These are phyloP conservation scores for Tuber aestivum DNA, from an alignment of 495 filamentous ascomycete species.

Conservation along the genomic window DNA sequence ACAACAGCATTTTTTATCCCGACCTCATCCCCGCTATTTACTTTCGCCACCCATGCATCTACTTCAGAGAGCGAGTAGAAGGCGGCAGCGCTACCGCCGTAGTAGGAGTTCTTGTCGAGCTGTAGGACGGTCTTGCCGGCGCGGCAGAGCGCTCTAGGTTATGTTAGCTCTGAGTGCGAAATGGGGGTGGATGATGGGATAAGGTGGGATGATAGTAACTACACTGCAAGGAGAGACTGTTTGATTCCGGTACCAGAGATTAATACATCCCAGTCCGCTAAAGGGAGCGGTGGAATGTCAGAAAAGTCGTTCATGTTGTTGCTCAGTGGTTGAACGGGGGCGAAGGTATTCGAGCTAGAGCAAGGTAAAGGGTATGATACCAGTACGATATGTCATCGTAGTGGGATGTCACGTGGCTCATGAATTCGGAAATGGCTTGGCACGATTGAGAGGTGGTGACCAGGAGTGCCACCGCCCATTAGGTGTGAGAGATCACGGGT, in stretches of 20 bases:
- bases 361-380: too few relatives aligned
- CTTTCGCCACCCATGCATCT: constrained; percentile 60
- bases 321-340: background rate
- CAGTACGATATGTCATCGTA: background rate
- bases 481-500: too few relatives aligned
- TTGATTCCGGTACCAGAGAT: constrained; percentile 83
- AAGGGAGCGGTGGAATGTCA: constrained; percentile 37
- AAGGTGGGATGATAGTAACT: constrained; percentile 45
- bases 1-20: constrained; percentile 14
- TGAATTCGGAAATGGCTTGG: background rate
- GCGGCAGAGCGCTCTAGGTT: constrained; percentile 77
- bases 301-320: constrained; percentile 36
- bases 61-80: constrained; percentile 74
- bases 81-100: constrained; percentile 79
- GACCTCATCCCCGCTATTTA: constrained; percentile 47
- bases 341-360: background rate
- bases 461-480: too few relatives aligned
- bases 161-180: constrained; percentile 42
- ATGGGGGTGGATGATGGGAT: constrained; percentile 19
- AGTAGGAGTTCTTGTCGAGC: constrained; percentile 78
- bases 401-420: background rate
- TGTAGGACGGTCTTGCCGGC: constrained; percentile 89
- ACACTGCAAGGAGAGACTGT: constrained; percentile 92
- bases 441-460: background rate
- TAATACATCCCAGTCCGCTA: constrained; percentile 70